phyloP scores from a whole-genome alignment of 768 basidiomycete genomes.

The Serendipita sp. region DNA sequence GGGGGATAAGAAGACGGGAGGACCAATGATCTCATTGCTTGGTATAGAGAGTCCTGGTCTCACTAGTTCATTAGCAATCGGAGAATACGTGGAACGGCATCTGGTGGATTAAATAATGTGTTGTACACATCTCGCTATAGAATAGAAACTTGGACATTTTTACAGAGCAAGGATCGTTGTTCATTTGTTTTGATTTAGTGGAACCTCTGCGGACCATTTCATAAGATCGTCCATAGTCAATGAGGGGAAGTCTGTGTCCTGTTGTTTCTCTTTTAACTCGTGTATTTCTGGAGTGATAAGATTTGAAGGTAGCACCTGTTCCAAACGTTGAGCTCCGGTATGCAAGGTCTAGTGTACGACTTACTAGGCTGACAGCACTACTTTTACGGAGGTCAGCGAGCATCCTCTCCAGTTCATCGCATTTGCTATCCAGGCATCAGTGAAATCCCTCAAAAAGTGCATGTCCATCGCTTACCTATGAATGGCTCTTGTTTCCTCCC shows the following conservation, averaged over 20 bases:
- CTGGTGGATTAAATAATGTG: not conserved
- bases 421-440: not conserved
- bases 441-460: not conserved
- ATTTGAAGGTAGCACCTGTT: too few species aligned
- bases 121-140: not conserved
- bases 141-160: not conserved
- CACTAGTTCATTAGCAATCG: slow-evolving; percentile 75
- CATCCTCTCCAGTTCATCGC: not conserved
- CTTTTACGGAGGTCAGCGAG: not conserved
- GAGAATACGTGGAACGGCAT: slow-evolving; percentile 26
- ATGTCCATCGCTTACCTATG: not conserved
- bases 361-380: not conserved
- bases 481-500: slow-evolving; percentile 1
- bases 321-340: too few species aligned
- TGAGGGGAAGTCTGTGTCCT: too few species aligned
- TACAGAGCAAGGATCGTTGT: too few species aligned
- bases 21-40: slow-evolving; percentile 58
- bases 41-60: slow-evolving; percentile 90
- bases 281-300: too few species aligned
- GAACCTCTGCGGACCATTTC: not conserved
- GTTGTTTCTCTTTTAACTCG: too few species aligned
- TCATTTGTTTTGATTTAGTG: not conserved
- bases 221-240: not conserved
- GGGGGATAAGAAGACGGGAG: slow-evolving; percentile 15
- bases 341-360: not conserved